Conservation (phyloP, 2,329 filamentous ascomycete species). For the Xylaria digitata region DNA sequence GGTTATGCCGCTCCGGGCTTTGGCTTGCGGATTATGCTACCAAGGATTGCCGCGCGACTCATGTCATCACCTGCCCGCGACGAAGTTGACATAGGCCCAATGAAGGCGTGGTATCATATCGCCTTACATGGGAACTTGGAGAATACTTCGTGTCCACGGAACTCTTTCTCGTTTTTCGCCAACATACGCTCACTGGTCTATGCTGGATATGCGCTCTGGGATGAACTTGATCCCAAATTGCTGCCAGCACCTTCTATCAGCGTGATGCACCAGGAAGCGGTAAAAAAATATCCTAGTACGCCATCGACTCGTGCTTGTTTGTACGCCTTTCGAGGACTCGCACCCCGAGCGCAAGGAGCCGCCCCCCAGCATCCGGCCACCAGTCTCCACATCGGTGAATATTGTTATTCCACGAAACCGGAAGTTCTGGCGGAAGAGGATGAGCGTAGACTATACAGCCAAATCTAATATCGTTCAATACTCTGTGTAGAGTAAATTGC, state of each 20-base stretch:
- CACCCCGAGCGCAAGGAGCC: too few species aligned
- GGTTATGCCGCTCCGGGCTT: not conserved
- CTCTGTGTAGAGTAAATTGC: not conserved
- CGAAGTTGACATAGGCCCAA: not conserved
- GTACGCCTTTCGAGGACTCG: too few species aligned
- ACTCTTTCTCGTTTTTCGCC: not conserved
- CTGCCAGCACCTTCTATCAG: not conserved
- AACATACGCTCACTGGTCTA: not conserved
- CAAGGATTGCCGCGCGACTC: not conserved
- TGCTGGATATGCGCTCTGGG: slow-evolving; percentile 20
- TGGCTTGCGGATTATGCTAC: not conserved
- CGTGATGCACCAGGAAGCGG: not conserved
- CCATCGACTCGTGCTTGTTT: too few species aligned
- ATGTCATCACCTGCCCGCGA: not conserved
- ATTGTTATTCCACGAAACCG: not conserved
- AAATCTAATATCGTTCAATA: too few species aligned
- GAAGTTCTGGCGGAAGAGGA: not conserved
- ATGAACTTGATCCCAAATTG: not conserved
- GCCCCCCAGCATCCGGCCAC: too few species aligned
- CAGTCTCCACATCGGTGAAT: not conserved
- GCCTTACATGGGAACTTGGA: not conserved
- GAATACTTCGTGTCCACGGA: not conserved
- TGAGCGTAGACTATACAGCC: not conserved
- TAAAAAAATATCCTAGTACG: not conserved
- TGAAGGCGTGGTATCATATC: slow-evolving; percentile 16